A percentile compares a stretch with the other conserved stretches of the same genome.
Conservation (phyloP, 345 rosid species). For the Murraya koenigii region DNA sequence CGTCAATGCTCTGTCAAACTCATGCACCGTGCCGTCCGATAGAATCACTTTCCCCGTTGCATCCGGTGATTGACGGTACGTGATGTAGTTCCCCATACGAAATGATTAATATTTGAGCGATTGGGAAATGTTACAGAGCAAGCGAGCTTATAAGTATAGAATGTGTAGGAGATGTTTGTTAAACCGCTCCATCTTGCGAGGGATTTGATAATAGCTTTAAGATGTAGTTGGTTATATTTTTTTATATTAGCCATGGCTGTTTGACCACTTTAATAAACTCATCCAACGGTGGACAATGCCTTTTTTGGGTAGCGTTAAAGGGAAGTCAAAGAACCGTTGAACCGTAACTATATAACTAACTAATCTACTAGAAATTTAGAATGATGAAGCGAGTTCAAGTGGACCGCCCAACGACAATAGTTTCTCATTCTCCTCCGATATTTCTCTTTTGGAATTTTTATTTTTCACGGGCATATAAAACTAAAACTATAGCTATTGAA, state of each 20-base stretch:
- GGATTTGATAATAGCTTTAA: constrained; percentile 24
- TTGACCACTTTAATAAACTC: neutral
- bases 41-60: constrained; percentile 54
- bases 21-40: constrained; percentile 55
- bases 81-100: constrained; percentile 56
- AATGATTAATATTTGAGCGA: neutral
- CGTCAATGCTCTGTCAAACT: constrained; percentile 43
- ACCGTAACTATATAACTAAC: constrained; percentile 36
- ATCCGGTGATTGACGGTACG: constrained; percentile 19
- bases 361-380: neutral
- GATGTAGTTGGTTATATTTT: constrained; percentile 33
- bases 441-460: neutral
- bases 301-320: constrained; percentile 2
- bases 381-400: constrained; percentile 6
- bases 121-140: neutral
- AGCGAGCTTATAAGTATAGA: neutral
- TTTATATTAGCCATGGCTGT: neutral
- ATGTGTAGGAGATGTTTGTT: constrained; percentile 43
- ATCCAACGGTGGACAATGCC: constrained; percentile 31
- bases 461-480: neutral
- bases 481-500: neutral
- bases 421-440: neutral
- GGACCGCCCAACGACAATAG: constrained; percentile 23
- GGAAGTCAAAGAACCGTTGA: constrained; percentile 51
- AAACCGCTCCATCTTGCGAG: constrained; percentile 66